Conservation (phyloP, 306 rosid genomes). For the Dalbergia oliveri region DNA sequence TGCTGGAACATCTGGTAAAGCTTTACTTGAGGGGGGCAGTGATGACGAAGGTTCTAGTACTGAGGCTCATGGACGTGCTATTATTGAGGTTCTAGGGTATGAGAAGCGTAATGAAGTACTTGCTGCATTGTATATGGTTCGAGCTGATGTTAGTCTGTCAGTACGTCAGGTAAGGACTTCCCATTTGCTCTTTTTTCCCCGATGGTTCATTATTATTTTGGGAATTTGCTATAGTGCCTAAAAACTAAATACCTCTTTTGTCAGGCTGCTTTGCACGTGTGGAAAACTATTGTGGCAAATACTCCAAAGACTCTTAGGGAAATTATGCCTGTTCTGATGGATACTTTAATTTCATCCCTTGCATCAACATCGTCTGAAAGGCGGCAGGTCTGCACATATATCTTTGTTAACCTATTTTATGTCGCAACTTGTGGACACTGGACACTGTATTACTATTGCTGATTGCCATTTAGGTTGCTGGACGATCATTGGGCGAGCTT, state of each 20-base stretch:
- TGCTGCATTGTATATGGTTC: conserved; percentile 96
- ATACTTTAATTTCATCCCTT: conserved; percentile 93
- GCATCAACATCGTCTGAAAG: conserved; percentile 94
- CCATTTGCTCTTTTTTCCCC: neutral
- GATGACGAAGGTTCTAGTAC: conserved; percentile 99
- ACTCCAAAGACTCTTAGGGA: conserved; percentile 96
- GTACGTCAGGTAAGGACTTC: conserved; percentile 87
- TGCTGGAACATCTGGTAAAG: conserved; percentile 99
- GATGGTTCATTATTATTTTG: neutral
- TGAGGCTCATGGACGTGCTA: conserved; percentile 99
- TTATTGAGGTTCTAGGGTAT: conserved; percentile 90
- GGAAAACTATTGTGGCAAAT: conserved; percentile 98
- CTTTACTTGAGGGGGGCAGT: conserved; percentile 98
- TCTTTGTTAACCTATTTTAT: conserved; percentile 28
- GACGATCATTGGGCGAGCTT: conserved; percentile 96
- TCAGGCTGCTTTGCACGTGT: conserved; percentile 98
- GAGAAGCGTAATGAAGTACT: conserved; percentile 94
- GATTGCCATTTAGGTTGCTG: conserved; percentile 80
- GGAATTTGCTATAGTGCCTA: neutral
- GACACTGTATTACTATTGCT: conserved; percentile 26
- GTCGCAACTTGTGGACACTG: conserved; percentile 13
- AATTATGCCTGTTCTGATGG: conserved; percentile 96
- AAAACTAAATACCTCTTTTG: conserved; percentile 32
- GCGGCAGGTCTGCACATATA: conserved; percentile 74
- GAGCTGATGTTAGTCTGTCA: conserved; percentile 94